Evolutionary conservation across 805 yeast species (phyloP).

Genomic region (Saturnispora kantuleensis): DNA sequence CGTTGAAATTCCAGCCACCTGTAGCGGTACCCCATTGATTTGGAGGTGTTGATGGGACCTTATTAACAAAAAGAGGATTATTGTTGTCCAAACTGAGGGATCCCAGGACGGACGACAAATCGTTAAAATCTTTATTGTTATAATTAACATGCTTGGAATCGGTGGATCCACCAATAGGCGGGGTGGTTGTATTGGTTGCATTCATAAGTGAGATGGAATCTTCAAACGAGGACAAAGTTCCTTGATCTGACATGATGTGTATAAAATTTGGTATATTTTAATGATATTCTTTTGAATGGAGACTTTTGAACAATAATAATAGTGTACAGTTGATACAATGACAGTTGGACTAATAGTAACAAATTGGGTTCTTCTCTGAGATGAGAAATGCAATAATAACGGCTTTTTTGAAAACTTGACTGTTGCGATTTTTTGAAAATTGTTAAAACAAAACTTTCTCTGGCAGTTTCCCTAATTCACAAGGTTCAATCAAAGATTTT

Average conservation of each 20-base stretch:
- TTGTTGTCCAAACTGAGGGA: constrained; percentile 33
- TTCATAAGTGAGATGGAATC: constrained; percentile 20
- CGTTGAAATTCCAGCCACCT: constrained; percentile 10
- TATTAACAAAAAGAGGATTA: constrained; percentile 14
- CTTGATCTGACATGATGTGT: constrained; percentile 25
- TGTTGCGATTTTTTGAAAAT: too few species aligned
- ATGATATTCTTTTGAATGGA: not conserved
- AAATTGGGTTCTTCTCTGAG: not conserved
- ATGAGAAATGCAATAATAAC: too few species aligned
- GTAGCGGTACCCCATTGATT: constrained; percentile 15
- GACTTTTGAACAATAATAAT: not conserved
- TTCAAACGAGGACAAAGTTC: constrained; percentile 26
- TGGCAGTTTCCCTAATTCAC: too few species aligned
- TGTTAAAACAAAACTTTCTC: not conserved
- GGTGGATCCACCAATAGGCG: constrained; percentile 23
- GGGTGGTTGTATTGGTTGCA: constrained; percentile 22
- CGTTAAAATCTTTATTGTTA: constrained; percentile 22
- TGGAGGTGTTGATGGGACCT: constrained; percentile 22
- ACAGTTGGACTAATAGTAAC: constrained; percentile 7
- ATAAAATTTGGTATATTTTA: not conserved
- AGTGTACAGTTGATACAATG: constrained; percentile 9
- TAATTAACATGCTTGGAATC: constrained; percentile 11
- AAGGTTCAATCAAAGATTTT: too few species aligned
- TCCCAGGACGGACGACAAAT: constrained; percentile 39
- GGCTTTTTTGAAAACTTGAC: too few species aligned